Evolutionary conservation across 768 basidiomycete species (phyloP).

Genomic region (Agaricus blazei): DNA sequence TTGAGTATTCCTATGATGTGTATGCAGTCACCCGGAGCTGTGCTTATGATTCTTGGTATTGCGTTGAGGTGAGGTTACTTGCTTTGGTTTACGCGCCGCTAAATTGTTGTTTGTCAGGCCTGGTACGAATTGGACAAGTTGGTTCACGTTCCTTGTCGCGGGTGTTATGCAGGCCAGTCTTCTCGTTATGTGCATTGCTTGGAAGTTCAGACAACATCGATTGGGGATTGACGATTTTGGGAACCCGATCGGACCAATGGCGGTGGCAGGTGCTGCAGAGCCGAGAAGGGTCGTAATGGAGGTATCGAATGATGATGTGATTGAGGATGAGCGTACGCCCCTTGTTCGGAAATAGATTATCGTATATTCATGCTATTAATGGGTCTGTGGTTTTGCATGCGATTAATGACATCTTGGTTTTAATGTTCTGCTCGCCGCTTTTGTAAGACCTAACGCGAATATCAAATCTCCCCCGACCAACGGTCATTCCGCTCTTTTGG

Average conservation of each 20-base stretch:
- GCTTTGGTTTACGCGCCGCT: not conserved
- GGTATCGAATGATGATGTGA: not conserved
- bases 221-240: slow-evolving; percentile 91
- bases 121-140: slow-evolving; percentile 87
- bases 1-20: slow-evolving; percentile 95
- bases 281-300: not conserved
- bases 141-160: slow-evolving; percentile 77
- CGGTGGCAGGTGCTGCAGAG: not conserved
- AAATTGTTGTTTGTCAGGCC: slow-evolving; percentile 36
- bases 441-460: too few species aligned
- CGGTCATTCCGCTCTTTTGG: too few species aligned
- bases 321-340: slow-evolving; percentile 2
- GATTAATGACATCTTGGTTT: too few species aligned
- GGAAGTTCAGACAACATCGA: slow-evolving; percentile 73
- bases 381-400: too few species aligned
- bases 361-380: too few species aligned
- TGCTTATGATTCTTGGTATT: slow-evolving; percentile 83
- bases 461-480: too few species aligned
- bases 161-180: slow-evolving; percentile 82
- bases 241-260: slow-evolving; percentile 28
- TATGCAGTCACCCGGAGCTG: slow-evolving; percentile 87
- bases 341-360: not conserved
- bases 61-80: slow-evolving; percentile 48
- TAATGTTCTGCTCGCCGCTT: too few species aligned
- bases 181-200: slow-evolving; percentile 79